phyloP scores from a whole-genome alignment of 768 basidiomycete species.

The Auricularia sp. region DNA sequence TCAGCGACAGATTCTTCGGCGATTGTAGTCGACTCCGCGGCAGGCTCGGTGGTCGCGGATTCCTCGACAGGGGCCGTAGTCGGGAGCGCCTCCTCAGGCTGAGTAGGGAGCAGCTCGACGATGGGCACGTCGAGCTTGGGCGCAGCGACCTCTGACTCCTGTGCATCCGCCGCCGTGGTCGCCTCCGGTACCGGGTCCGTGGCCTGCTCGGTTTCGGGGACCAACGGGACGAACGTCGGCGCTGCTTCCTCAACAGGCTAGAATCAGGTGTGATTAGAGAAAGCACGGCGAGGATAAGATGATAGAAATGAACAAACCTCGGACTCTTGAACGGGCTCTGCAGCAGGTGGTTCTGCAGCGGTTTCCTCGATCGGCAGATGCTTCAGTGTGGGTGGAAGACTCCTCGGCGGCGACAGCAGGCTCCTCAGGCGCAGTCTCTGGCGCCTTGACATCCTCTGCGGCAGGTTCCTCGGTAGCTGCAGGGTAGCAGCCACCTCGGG shows the following conservation, averaged over 20 bases:
- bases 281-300: not conserved
- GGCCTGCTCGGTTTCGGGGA: too few relatives aligned
- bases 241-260: too few relatives aligned
- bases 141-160: not conserved
- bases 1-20: not conserved
- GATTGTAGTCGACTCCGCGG: not conserved
- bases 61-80: not conserved
- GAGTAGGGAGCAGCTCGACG: not conserved
- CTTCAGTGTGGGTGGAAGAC: not conserved
- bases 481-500: too few relatives aligned
- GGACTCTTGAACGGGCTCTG: not conserved
- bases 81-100: not conserved
- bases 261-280: too few relatives aligned
- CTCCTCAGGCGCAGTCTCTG: not conserved
- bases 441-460: not conserved
- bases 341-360: not conserved
- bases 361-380: not conserved
- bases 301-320: not conserved
- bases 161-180: not conserved
- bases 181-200: too few relatives aligned
- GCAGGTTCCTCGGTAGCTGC: not conserved
- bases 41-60: not conserved
- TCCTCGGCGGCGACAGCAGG: not conserved
- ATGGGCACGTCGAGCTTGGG: too few relatives aligned
- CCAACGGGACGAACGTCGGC: too few relatives aligned